These are phyloP conservation scores for Termitomyces sp. DNA, from an alignment of 768 basidiomycete species.

Conservation along the genomic window DNA sequence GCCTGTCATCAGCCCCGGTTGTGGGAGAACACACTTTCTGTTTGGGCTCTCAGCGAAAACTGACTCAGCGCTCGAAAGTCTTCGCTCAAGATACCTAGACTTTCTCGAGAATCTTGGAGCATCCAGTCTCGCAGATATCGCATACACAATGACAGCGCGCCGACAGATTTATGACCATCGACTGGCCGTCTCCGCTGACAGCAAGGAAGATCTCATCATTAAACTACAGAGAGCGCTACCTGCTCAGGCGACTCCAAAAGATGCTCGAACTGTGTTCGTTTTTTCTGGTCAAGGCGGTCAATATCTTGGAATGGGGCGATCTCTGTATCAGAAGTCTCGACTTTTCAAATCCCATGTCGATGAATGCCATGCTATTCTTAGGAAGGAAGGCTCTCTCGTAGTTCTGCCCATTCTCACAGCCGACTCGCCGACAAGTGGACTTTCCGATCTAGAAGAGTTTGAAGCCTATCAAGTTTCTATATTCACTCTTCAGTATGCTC, in stretches of 20 bases:
- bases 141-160: conserved; percentile 68
- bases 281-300: conserved; percentile 77
- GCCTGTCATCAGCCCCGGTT: too few species aligned
- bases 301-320: conserved; percentile 59
- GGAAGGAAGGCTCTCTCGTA: conserved; percentile 46
- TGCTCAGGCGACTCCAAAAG: conserved; percentile 25
- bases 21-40: too few species aligned
- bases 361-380: conserved; percentile 52
- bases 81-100: conserved; percentile 37
- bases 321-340: conserved; percentile 47
- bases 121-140: conserved; percentile 43
- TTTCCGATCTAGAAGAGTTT: conserved; percentile 32
- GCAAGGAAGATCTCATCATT: conserved; percentile 42
- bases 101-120: conserved; percentile 39
- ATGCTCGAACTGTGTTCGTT: conserved; percentile 51
- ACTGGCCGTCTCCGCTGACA: conserved; percentile 43
- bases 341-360: conserved; percentile 53
- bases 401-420: conserved; percentile 42
- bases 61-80: too few species aligned
- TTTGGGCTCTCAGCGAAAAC: too few species aligned
- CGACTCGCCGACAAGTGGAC: conserved; percentile 15
- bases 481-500: conserved; percentile 60
- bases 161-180: conserved; percentile 54
- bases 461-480: conserved; percentile 52
- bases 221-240: conserved; percentile 37